phyloP scores from a whole-genome alignment of 352 stramenopile species.

The Pythium rhizo-oryzae region DNA sequence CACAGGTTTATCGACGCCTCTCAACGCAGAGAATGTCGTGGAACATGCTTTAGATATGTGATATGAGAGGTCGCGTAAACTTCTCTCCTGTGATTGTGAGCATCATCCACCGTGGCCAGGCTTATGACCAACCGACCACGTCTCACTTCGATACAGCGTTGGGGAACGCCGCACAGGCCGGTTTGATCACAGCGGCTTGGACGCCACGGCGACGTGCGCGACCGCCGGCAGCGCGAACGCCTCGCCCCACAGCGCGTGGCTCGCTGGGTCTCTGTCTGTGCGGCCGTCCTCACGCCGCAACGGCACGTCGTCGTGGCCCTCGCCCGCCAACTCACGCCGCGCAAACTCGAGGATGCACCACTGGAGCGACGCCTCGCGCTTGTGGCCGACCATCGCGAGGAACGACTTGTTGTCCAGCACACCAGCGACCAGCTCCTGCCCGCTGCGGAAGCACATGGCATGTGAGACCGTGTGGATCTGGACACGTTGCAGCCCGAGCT shows the following conservation, averaged over 20 bases:
- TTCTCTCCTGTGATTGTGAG: not conserved
- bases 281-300: too few species aligned
- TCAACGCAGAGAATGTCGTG: not conserved
- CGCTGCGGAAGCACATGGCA: conserved; percentile 20
- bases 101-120: not conserved
- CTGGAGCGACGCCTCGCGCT: conserved; percentile 8
- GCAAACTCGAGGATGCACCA: conserved; percentile 20
- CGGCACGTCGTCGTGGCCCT: too few species aligned
- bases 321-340: conserved; percentile 16
- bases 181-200: not conserved
- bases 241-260: conserved; percentile 9
- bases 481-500: conserved; percentile 15
- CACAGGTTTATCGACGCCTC: not conserved
- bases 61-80: not conserved
- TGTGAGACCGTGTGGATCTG: conserved; percentile 14
- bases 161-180: too few species aligned
- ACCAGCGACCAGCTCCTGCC: conserved; percentile 14
- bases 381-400: conserved; percentile 7
- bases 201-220: conserved; percentile 1
- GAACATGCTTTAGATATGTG: not conserved
- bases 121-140: not conserved
- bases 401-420: conserved; percentile 15
- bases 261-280: not conserved
- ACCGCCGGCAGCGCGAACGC: conserved; percentile 6
- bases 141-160: too few species aligned